Percentiles rank a stretch among this genome's conserved stretches.
Conservation (phyloP, 345 rosid species). For the Gossypium herbaceum region DNA sequence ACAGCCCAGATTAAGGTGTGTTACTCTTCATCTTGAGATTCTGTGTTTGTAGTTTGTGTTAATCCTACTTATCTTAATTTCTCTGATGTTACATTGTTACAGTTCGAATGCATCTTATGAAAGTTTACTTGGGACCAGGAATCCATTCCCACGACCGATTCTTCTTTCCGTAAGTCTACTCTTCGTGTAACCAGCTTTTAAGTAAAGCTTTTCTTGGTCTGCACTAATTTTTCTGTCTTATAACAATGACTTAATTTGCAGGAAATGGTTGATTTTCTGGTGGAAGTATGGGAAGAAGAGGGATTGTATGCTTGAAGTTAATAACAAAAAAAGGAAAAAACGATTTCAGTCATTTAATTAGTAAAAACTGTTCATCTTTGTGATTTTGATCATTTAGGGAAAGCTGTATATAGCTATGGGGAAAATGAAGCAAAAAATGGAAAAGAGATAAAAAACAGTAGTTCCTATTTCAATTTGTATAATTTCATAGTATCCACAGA, state of each 20-base stretch:
- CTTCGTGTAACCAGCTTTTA: not conserved
- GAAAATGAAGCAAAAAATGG: not conserved
- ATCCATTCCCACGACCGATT: slow-evolving; percentile 40
- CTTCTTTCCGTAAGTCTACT: slow-evolving; percentile 56
- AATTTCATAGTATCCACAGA: not conserved
- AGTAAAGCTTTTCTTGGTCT: not conserved
- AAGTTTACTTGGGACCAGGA: slow-evolving; percentile 45
- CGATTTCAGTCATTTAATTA: not conserved
- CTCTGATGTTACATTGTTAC: slow-evolving; percentile 8
- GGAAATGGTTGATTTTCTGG: slow-evolving; percentile 63
- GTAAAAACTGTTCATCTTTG: not conserved
- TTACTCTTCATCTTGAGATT: not conserved
- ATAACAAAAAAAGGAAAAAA: not conserved
- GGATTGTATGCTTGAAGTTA: slow-evolving; percentile 41
- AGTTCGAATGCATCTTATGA: slow-evolving; percentile 59
- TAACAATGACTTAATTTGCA: slow-evolving; percentile 15
- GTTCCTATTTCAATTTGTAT: not conserved
- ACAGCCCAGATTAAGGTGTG: slow-evolving; percentile 42
- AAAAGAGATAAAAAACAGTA: not conserved
- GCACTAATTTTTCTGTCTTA: not conserved
- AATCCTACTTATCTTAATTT: not conserved
- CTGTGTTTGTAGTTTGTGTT: not conserved
- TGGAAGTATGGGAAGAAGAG: slow-evolving; percentile 51
- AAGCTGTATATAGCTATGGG: slow-evolving; percentile 22
- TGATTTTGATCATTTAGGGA: not conserved